A percentile compares a stretch with the other conserved stretches of the same genome.
These are phyloP conservation scores for Calocera cornea DNA, from an alignment of 768 basidiomycete genomes.

Conservation along the genomic window DNA sequence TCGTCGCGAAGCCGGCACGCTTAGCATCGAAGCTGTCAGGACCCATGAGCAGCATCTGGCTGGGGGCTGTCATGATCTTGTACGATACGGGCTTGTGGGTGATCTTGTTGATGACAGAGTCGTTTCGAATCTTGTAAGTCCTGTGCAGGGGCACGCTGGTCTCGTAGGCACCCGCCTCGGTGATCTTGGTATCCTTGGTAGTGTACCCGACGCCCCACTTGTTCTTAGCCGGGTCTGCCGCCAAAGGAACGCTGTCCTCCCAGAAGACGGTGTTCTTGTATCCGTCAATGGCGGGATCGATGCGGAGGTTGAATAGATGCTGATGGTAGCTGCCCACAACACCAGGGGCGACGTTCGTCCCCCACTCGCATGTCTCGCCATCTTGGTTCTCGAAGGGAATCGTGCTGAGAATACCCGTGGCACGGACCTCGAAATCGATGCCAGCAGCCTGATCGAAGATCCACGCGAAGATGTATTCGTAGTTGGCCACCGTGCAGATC, in stretches of 20 bases:
- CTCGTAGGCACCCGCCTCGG: background rate
- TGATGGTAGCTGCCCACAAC: constrained; percentile 1
- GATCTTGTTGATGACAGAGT: constrained; percentile 16
- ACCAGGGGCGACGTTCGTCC: constrained; percentile 18
- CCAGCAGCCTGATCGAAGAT: constrained; percentile 20
- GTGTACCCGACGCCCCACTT: constrained; percentile 8
- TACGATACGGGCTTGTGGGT: constrained; percentile 18
- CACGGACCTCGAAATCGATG: constrained; percentile 21
- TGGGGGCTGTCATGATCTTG: constrained; percentile 20
- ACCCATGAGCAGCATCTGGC: constrained; percentile 18
- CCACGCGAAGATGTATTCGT: constrained; percentile 14
- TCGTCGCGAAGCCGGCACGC: constrained; percentile 19
- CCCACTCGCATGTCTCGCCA: constrained; percentile 18
- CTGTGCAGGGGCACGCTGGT: background rate
- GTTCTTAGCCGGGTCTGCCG: constrained; percentile 4
- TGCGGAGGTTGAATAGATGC: constrained; percentile 8
- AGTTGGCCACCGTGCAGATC: constrained; percentile 23
- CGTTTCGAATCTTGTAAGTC: constrained; percentile 16
- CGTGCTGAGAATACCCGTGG: constrained; percentile 22
- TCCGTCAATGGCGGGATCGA: constrained; percentile 12
- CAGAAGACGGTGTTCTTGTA: constrained; percentile 6
- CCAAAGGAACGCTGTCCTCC: constrained; percentile 8
- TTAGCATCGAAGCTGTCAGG: constrained; percentile 11
- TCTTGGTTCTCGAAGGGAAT: constrained; percentile 14
- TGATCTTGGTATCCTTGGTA: constrained; percentile 2